A percentile compares a stretch with the other conserved stretches of the same genome.
These are phyloP conservation scores for Mariannaea sp. DNA, from an alignment of 2,329 filamentous ascomycete genomes.

Conservation along the genomic window DNA sequence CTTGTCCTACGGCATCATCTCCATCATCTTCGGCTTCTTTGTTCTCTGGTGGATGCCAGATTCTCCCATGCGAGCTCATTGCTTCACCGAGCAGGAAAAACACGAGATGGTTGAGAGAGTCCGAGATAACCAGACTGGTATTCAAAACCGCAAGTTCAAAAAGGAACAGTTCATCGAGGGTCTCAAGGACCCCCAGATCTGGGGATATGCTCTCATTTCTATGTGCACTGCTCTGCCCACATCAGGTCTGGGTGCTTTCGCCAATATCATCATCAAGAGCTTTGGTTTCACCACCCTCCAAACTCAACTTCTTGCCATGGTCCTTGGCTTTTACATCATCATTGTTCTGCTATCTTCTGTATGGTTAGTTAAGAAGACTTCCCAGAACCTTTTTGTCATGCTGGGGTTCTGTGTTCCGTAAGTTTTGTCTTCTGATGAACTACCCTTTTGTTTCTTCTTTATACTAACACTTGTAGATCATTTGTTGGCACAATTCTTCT, in stretches of 20 bases:
- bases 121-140: conserved; percentile 63
- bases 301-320: conserved; percentile 77
- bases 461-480: conserved; percentile 50
- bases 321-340: conserved; percentile 75
- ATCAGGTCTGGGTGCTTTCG: conserved; percentile 72
- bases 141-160: conserved; percentile 60
- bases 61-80: conserved; percentile 73
- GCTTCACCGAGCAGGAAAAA: conserved; percentile 69
- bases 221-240: conserved; percentile 76
- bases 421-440: conserved; percentile 14
- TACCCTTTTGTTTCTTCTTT: too few species aligned
- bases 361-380: conserved; percentile 69
- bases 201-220: conserved; percentile 67
- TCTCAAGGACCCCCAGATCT: conserved; percentile 68
- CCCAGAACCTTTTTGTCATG: conserved; percentile 73
- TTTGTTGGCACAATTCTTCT: conserved; percentile 74
- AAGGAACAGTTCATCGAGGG: conserved; percentile 54
- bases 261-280: conserved; percentile 74
- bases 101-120: conserved; percentile 65
- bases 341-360: conserved; percentile 68
- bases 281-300: conserved; percentile 69
- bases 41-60: conserved; percentile 69
- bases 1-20: conserved; percentile 66
- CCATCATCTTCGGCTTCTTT: conserved; percentile 67
- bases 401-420: conserved; percentile 67